These are phyloP conservation scores for Raphanus raphanistrum DNA, from an alignment of 345 rosid genomes.

Conservation along the genomic window DNA sequence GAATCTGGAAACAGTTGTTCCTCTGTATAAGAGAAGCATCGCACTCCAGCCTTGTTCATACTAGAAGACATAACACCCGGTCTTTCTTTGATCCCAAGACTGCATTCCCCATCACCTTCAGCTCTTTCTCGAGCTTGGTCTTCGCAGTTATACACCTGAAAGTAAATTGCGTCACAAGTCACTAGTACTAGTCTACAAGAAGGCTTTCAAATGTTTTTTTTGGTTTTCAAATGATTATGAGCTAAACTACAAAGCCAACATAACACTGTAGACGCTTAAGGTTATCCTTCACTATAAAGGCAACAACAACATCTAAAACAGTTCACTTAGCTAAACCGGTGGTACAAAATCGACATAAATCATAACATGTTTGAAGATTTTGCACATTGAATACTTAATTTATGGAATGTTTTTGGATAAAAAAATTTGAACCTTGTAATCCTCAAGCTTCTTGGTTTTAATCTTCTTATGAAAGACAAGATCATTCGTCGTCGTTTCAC, in stretches of 20 bases:
- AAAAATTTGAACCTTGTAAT: neutral
- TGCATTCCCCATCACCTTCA: neutral
- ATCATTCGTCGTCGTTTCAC: conserved; percentile 25
- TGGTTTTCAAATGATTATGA: neutral
- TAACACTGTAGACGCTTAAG: neutral
- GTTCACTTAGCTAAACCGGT: neutral
- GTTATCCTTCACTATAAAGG: neutral
- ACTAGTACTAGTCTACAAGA: neutral
- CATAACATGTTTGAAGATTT: neutral
- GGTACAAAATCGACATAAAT: neutral
- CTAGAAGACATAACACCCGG: conserved; percentile 6
- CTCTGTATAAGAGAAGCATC: neutral
- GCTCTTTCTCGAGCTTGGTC: neutral
- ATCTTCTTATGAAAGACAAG: conserved; percentile 5
- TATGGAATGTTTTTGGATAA: neutral
- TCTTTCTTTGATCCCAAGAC: neutral
- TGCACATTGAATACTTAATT: no score
- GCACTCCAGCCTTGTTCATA: neutral
- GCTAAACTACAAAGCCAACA: neutral
- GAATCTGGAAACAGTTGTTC: neutral
- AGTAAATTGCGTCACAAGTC: neutral
- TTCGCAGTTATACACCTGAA: neutral
- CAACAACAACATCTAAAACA: neutral
- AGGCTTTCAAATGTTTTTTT: neutral
- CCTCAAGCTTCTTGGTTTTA: neutral